phyloP scores from a whole-genome alignment of 768 basidiomycete genomes.

The Nidularia pulvinata region DNA sequence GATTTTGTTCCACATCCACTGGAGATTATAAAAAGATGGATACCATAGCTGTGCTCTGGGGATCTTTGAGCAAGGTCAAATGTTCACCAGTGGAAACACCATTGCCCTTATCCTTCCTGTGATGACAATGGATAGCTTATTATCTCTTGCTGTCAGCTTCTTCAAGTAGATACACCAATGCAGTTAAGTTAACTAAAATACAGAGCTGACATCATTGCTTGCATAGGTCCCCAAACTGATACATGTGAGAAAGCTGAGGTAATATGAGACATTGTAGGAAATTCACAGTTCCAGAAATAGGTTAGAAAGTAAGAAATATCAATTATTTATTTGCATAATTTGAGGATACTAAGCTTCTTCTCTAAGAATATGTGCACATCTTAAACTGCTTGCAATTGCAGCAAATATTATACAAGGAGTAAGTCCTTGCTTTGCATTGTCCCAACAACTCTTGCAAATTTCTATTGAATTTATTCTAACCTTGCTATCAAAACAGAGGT shows the following conservation, averaged over 20 bases:
- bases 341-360: background rate
- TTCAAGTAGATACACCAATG: background rate
- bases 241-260: background rate
- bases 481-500: background rate
- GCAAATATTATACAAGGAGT: too few relatives aligned
- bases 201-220: background rate
- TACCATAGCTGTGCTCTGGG: slow-evolving; percentile 23
- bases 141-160: slow-evolving; percentile 10
- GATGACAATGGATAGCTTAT: slow-evolving; percentile 30
- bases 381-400: background rate
- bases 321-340: background rate
- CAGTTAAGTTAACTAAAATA: background rate
- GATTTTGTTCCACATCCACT: slow-evolving; percentile 11
- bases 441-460: background rate
- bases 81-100: slow-evolving; percentile 1
- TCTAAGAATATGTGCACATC: background rate
- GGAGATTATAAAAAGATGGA: slow-evolving; percentile 27
- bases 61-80: slow-evolving; percentile 21
- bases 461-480: background rate
- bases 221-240: background rate
- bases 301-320: background rate
- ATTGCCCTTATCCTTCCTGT: slow-evolving; percentile 25
- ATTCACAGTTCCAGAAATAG: background rate
- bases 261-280: background rate
- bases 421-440: background rate